Base-by-base conservation (phyloP, 2,329 filamentous ascomycete genomes). In the Diaporthe eres region DNA sequence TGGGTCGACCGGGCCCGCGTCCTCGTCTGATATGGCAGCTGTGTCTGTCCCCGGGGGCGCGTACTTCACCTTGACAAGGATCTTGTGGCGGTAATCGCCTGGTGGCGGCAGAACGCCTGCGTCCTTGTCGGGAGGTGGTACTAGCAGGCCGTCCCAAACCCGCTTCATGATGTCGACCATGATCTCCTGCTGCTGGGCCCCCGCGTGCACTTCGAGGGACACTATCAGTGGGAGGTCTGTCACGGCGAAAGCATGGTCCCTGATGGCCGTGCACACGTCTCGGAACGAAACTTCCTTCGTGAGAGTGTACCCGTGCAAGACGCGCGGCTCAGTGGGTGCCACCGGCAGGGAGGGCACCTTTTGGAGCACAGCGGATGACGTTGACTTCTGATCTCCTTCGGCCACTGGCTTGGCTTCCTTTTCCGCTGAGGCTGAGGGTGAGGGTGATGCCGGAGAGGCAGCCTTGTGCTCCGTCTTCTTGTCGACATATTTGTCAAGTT, bases 101-200 rank as follows among this genome's bases (percentile, higher is more conserved):
- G 96, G 95, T 15, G 93, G 86, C 0, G 94, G 93, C 1, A 97
- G 88, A 8, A 82, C 80, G 19, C 84, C 83, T 15, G 86, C 84
- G 0, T 91, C 86, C 25, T 83, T 81, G 9, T 82, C 90, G 71
- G 85, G 86, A 31, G 85, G 82, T 1, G 93, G 88, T 2, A 98
- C 87, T 12, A 98, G 87, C 75, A 93, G 87, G 0, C 89, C 92
- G n/a, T 88, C 88, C 95, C 95, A 99, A 37, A 91, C 91, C 77
- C 97, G 91, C 77, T 92, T 89, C 92, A 99, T 98, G 80, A 98
- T 98, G 77, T 94, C 89, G 7, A 98, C 95, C 95, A 98, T 98
- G 75, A 93, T 89, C 78, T 94, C 90, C 83, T 99, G 97, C 84
- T 99, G 97, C 74, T 93, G 90, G 0, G 91, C 85, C 77, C 88